Percentiles rank a stretch among this genome's conserved stretches.
Evolutionary conservation across 768 basidiomycete genomes (phyloP).

Genomic region (Chiua virens): DNA sequence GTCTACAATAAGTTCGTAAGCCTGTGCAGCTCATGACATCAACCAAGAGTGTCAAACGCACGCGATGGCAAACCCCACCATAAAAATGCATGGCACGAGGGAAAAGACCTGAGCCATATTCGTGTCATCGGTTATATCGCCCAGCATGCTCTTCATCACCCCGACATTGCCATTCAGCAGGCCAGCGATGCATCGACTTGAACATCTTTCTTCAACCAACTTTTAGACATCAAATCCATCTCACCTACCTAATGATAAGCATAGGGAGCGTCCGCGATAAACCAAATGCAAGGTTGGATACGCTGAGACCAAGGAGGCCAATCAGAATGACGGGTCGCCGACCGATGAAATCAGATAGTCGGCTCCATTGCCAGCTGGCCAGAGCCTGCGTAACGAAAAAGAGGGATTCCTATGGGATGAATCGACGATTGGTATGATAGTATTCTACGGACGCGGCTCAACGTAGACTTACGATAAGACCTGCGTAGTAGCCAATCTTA

Average conservation of each 20-base stretch:
- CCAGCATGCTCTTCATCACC: constrained; percentile 72
- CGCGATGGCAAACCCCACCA: constrained; percentile 31
- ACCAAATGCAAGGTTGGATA: constrained; percentile 62
- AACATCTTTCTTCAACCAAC: not conserved
- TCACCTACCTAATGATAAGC: constrained; percentile 50
- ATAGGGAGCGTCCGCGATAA: constrained; percentile 55
- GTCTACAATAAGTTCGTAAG: constrained; percentile 35
- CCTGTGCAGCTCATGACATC: not conserved
- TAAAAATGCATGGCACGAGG: constrained; percentile 29
- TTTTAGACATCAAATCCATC: not conserved
- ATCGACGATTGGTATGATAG: not conserved
- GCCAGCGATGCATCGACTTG: constrained; percentile 36
- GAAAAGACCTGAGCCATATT: constrained; percentile 37
- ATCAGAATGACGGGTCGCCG: constrained; percentile 59
- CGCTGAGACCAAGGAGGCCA: constrained; percentile 50
- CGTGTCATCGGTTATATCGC: constrained; percentile 50
- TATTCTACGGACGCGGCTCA: not conserved
- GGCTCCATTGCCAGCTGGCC: constrained; percentile 63
- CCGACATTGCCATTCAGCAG: constrained; percentile 42
- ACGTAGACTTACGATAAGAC: constrained; percentile 48
- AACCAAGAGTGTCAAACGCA: constrained; percentile 7
- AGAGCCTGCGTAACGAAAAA: constrained; percentile 56
- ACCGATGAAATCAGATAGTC: constrained; percentile 57
- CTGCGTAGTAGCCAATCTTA: constrained; percentile 70
- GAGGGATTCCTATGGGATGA: constrained; percentile 50